Percentiles rank a stretch among this genome's conserved stretches.
Evolutionary conservation across 345 rosid species (phyloP).

Genomic region (Tarenaya hassleriana): DNA sequence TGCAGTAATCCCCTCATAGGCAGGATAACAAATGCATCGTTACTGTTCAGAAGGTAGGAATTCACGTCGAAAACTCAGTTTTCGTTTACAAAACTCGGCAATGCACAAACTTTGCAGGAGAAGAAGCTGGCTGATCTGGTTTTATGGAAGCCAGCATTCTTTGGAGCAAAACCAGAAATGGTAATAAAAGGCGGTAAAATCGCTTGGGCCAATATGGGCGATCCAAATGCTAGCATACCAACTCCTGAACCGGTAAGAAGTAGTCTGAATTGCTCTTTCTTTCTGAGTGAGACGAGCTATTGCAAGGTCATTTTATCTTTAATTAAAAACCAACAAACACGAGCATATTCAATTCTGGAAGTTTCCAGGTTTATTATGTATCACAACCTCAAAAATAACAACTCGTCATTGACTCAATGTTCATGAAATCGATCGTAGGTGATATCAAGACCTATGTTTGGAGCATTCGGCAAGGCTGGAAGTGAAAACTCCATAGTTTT

Average conservation of each 20-base stretch:
- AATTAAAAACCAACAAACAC: not conserved
- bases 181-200: constrained; percentile 83
- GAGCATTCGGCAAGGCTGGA: constrained; percentile 92
- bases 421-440: constrained; percentile 41
- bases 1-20: too few relatives aligned
- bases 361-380: not conserved
- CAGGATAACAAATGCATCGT: not conserved
- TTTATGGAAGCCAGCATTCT: constrained; percentile 88
- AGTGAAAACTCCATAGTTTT: constrained; percentile 80
- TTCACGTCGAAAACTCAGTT: not conserved
- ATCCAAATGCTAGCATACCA: constrained; percentile 98
- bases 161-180: constrained; percentile 96
- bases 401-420: not conserved
- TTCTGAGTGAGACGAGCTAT: too few relatives aligned
- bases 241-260: constrained; percentile 81
- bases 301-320: not conserved
- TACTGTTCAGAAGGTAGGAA: not conserved
- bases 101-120: constrained; percentile 44
- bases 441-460: constrained; percentile 91
- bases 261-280: too few relatives aligned
- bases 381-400: not conserved
- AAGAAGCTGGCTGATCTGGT: constrained; percentile 92
- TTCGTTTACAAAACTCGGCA: constrained; percentile 7
- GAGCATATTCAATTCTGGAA: not conserved
- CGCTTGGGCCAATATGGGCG: constrained; percentile 98